phyloP scores from a whole-genome alignment of 129 eudicot genomes.

The Helianthus tuberosus region DNA sequence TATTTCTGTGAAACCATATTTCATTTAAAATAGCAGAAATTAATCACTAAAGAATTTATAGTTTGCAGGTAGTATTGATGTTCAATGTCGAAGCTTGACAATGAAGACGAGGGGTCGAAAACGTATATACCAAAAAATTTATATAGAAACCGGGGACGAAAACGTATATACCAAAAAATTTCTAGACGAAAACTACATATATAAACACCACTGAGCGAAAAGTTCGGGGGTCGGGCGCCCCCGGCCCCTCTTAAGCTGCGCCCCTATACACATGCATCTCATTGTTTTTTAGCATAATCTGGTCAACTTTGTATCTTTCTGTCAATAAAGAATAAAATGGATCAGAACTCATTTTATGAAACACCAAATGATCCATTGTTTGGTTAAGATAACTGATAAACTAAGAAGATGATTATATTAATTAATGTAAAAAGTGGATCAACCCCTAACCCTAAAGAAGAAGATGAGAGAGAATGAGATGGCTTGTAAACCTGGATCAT shows the following conservation, averaged over 20 bases:
- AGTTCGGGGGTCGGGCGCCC: too few species aligned
- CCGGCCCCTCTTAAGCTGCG: too few species aligned
- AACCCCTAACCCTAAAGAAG: slow-evolving; percentile 14
- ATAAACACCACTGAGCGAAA: too few species aligned
- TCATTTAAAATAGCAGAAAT: background rate
- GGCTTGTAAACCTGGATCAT: slow-evolving; percentile 45
- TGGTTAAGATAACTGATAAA: slow-evolving; percentile 6
- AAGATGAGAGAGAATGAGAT: slow-evolving; percentile 11
- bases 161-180: too few species aligned
- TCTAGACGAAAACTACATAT: too few species aligned
- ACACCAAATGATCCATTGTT: background rate
- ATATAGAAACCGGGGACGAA: too few species aligned
- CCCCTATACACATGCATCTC: background rate
- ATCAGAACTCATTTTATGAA: too few species aligned
- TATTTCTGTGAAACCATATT: background rate
- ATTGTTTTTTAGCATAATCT: too few species aligned
- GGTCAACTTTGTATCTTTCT: background rate
- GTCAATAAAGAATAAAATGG: background rate
- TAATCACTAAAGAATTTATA: background rate
- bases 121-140: too few species aligned
- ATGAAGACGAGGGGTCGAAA: too few species aligned
- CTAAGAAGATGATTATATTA: background rate
- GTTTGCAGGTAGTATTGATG: background rate
- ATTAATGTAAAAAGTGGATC: slow-evolving; percentile 8
- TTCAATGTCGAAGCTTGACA: too few species aligned